Percentiles rank a stretch among this genome's conserved stretches.
Evolutionary conservation across 495 filamentous ascomycete genomes (phyloP).

Genomic region (Talaromyces liani): DNA sequence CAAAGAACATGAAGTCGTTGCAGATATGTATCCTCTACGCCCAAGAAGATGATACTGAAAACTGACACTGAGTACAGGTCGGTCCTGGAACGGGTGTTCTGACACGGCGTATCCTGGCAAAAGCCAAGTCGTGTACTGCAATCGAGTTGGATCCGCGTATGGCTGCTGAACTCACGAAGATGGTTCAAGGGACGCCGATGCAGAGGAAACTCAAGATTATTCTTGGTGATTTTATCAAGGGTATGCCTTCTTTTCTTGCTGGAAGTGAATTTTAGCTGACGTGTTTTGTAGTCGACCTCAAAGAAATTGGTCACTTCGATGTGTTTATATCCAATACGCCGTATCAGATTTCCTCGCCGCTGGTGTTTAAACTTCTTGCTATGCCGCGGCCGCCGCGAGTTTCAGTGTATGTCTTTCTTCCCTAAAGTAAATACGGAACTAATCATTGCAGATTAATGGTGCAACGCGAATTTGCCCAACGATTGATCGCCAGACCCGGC

Average conservation of each 20-base stretch:
- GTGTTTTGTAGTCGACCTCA: constrained; percentile 6
- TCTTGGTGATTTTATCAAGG: constrained; percentile 13
- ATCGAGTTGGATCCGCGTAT: constrained; percentile 13
- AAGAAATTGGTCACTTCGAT: constrained; percentile 9
- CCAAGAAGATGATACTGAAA: neutral
- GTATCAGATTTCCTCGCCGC: constrained; percentile 12
- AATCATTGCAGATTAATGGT: constrained; percentile 7
- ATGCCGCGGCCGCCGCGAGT: constrained; percentile 8
- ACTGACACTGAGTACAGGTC: constrained; percentile 7
- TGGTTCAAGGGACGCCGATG: constrained; percentile 11
- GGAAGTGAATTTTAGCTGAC: neutral
- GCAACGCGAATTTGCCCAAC: constrained; percentile 32
- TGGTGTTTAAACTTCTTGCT: constrained; percentile 12
- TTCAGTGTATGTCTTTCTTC: neutral
- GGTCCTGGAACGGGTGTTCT: constrained; percentile 12
- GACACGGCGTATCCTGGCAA: constrained; percentile 11
- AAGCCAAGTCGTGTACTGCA: constrained; percentile 10
- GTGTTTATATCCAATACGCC: constrained; percentile 11
- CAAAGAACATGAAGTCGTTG: constrained; percentile 9
- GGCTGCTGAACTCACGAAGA: constrained; percentile 13
- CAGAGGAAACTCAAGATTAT: constrained; percentile 10
- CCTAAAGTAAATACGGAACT: neutral
- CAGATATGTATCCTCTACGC: neutral
- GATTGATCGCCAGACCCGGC: constrained; percentile 15
- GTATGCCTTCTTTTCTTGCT: neutral